Evolutionary conservation across 78 protist genomes (phyloP).

Genomic region (Chrysochromulina tobinii): DNA sequence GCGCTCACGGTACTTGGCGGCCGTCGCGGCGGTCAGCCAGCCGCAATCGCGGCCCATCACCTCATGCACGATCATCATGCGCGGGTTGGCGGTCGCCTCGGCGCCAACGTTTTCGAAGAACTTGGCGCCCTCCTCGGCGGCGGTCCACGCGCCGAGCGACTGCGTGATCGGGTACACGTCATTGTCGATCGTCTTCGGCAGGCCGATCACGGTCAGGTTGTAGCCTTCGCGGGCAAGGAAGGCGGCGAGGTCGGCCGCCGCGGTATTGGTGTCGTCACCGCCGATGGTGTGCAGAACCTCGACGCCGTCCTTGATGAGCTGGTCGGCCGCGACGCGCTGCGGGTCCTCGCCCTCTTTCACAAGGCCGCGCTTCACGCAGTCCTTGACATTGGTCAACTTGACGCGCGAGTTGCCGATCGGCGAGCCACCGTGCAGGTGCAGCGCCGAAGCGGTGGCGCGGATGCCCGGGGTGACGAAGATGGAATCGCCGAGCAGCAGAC

Average conservation of each 20-base stretch:
- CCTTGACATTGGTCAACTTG: conserved; percentile 49
- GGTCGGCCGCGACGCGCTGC: conserved; percentile 52
- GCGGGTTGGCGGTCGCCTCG: conserved; percentile 41
- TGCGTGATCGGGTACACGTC: conserved; percentile 40
- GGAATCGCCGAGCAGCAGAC: conserved; percentile 45
- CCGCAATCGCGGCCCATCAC: conserved; percentile 64
- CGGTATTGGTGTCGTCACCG: conserved; percentile 49
- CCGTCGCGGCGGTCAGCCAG: conserved; percentile 62
- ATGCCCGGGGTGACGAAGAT: not conserved
- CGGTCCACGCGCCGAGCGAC: conserved; percentile 46
- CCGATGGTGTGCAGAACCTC: conserved; percentile 43
- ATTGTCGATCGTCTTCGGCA: conserved; percentile 55
- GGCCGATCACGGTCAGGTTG: not conserved
- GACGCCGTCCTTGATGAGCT: conserved; percentile 42
- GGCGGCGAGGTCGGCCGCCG: conserved; percentile 46
- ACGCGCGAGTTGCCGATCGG: conserved; percentile 57
- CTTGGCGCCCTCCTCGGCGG: conserved; percentile 39
- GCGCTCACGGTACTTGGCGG: not conserved
- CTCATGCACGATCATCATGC: conserved; percentile 53
- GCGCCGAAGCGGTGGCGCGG: not conserved
- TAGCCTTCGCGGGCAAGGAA: conserved; percentile 1
- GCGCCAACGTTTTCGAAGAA: conserved; percentile 35
- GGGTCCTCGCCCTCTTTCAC: conserved; percentile 56
- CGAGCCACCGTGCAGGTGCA: conserved; percentile 31
- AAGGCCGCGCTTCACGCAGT: conserved; percentile 52